Base-by-base conservation (phyloP, 2,329 filamentous ascomycete genomes). In the Huntiella savannae region DNA sequence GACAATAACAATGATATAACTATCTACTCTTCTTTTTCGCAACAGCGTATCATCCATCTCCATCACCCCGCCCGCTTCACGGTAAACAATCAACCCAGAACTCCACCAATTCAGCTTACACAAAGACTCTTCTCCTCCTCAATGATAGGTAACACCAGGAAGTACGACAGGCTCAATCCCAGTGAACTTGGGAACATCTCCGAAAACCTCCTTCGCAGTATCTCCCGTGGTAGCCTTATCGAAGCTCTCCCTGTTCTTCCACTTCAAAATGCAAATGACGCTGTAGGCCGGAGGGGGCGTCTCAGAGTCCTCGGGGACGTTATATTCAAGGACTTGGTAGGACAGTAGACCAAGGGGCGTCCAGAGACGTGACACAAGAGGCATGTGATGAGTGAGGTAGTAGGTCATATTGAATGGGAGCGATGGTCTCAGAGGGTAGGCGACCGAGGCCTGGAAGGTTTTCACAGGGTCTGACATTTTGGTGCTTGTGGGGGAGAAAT, bases 301-400 rank as follows among this genome's bases (percentile, higher is more conserved):
- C 5, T 47, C 44, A 4, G 43, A 17, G 3, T 54, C 44, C 3
- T 51, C 54, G 22, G 44, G 40, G 7, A 39, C 28, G 51, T 54
- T 54, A 47, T 54, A 58, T 2, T 58, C 46, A 16, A 54, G 53
- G 36, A 62, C 54, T 42, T 54, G 55, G 59, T 58, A 62, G 48
- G 51, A 52, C 54, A 59, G 59, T 3, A 70, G 55, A 36, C 68
- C 68, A 43, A 57, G 52, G 1, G 54, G 49, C 1, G 46, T 50
- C 66, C 66, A 70, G 19, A 53, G 50, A 41, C 60, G 56, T 22
- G 54, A 49, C 12, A 63, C 63, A 2, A 70, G 55, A 1, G 63
- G 60, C 62, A 71, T 66, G 58, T 71, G 67, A 15, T 51, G 61
- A 3, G 53, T 46, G 34, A 68, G 53, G 54, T 69, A 71, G 60